phyloP scores from a whole-genome alignment of 2,329 filamentous ascomycete genomes.

The Dactylonectria estremocensis region DNA sequence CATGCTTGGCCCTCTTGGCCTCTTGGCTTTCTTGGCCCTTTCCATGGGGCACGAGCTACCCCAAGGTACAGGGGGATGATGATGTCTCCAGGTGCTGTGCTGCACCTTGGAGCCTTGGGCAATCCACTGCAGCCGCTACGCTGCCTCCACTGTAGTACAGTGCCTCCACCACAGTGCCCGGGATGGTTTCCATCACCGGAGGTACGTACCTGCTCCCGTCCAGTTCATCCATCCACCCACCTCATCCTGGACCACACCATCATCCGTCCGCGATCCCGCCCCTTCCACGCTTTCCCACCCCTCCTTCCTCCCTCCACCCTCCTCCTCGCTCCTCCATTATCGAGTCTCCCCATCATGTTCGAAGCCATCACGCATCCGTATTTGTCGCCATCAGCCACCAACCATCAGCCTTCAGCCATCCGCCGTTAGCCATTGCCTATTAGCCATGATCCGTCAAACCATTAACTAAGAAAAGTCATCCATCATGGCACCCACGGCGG shows the following conservation, averaged over 20 bases:
- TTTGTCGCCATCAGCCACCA: conserved; percentile 21
- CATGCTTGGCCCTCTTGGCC: background rate
- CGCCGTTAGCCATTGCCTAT: too few relatives aligned
- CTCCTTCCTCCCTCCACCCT: conserved; percentile 2
- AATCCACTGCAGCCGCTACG: background rate
- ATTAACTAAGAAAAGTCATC: background rate
- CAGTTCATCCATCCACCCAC: conserved; percentile 23
- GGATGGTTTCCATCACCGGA: background rate
- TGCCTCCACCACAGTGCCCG: background rate
- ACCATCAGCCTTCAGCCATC: too few relatives aligned
- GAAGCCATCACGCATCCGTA: conserved; percentile 38
- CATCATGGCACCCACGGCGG: conserved; percentile 34
- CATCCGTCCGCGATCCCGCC: conserved; percentile 41
- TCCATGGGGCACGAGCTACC: conserved; percentile 26
- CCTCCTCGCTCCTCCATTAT: conserved; percentile 24
- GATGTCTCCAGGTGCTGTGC: background rate
- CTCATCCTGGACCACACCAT: conserved; percentile 26
- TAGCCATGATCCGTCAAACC: too few relatives aligned
- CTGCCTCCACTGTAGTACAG: background rate
- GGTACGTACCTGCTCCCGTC: conserved; percentile 15
- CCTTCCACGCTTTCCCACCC: conserved; percentile 27
- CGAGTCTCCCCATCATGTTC: conserved; percentile 43
- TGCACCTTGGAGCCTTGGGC: too few relatives aligned
- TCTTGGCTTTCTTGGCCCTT: background rate
- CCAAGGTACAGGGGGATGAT: conserved; percentile 27